Evolutionary conservation across 2,329 filamentous ascomycete species (phyloP).

Genomic region (Malbranchea zuffiana): DNA sequence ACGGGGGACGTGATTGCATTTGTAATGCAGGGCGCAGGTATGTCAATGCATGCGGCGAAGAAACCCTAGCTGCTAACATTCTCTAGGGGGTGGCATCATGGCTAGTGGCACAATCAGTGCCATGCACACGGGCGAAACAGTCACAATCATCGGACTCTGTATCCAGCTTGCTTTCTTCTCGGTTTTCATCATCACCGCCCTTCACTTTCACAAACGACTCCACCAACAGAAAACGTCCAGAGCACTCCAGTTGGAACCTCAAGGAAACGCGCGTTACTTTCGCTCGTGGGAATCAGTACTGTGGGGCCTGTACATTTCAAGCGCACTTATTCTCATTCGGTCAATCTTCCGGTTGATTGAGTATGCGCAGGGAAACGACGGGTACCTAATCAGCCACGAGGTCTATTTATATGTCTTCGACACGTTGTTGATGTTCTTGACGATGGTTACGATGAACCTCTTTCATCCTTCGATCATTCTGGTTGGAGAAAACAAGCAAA

Average conservation of each 20-base stretch:
- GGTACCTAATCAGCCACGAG: conserved; percentile 17
- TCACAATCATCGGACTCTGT: conserved; percentile 45
- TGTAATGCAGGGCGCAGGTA: conserved; percentile 28
- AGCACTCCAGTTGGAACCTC: conserved; percentile 7
- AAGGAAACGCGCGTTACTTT: too few species aligned
- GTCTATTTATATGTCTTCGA: conserved; percentile 20
- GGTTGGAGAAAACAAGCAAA: too few species aligned
- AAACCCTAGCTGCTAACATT: neutral
- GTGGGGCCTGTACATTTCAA: conserved; percentile 18
- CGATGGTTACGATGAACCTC: conserved; percentile 17
- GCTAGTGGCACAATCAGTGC: neutral
- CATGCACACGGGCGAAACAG: conserved; percentile 16
- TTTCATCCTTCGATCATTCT: too few species aligned
- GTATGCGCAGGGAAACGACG: conserved; percentile 16
- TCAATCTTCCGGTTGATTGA: conserved; percentile 19
- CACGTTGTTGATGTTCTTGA: conserved; percentile 16
- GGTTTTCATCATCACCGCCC: conserved; percentile 41
- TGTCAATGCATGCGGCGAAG: neutral
- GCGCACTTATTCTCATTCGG: conserved; percentile 16
- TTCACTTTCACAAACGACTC: conserved; percentile 39
- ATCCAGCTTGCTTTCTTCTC: conserved; percentile 47
- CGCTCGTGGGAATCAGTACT: conserved; percentile 27
- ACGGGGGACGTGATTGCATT: conserved; percentile 39
- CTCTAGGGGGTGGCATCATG: conserved; percentile 3
- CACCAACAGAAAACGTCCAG: conserved; percentile 17